phyloP scores from a whole-genome alignment of 176 grass and related monocot genomes.

The Leersia perrieri region DNA sequence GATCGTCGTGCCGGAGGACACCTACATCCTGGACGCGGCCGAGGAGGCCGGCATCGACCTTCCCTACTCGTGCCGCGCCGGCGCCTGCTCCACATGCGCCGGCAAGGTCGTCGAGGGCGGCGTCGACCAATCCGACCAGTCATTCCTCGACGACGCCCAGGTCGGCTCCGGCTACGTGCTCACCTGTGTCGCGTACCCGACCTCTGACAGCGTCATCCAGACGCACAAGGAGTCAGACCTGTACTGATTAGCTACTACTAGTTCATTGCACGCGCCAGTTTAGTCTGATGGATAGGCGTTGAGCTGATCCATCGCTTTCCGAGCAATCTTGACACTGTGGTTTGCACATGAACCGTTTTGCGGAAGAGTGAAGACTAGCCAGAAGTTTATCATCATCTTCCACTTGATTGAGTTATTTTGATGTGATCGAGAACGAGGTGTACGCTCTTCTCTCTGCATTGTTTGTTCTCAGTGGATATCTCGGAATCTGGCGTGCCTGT shows the following conservation, averaged over 20 bases:
- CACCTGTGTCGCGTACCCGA: constrained; percentile 78
- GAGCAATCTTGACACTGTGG: neutral
- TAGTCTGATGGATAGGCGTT: no score
- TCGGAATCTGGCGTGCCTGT: neutral
- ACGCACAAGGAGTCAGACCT: constrained; percentile 82
- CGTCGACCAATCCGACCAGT: constrained; percentile 69
- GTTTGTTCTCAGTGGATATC: neutral
- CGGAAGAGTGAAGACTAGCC: neutral
- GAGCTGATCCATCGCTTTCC: neutral
- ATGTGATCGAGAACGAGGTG: neutral
- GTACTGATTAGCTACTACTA: neutral
- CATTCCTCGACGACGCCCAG: constrained; percentile 64
- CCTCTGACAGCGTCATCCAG: constrained; percentile 65
- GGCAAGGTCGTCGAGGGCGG: constrained; percentile 59
- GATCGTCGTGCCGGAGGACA: constrained; percentile 54
- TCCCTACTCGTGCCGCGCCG: constrained; percentile 69
- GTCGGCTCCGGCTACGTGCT: constrained; percentile 51
- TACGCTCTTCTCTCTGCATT: neutral
- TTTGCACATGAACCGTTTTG: neutral
- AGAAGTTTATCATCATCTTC: neutral
- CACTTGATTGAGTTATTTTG: neutral
- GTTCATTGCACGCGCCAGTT: neutral
- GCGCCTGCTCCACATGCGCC: constrained; percentile 71
- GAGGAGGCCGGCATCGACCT: constrained; percentile 47
- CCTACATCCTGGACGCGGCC: constrained; percentile 61